A percentile compares a stretch with the other conserved stretches of the same genome.
Conservation (phyloP, 2,329 filamentous ascomycete species). For the Penicillium aurantiogriseum region DNA sequence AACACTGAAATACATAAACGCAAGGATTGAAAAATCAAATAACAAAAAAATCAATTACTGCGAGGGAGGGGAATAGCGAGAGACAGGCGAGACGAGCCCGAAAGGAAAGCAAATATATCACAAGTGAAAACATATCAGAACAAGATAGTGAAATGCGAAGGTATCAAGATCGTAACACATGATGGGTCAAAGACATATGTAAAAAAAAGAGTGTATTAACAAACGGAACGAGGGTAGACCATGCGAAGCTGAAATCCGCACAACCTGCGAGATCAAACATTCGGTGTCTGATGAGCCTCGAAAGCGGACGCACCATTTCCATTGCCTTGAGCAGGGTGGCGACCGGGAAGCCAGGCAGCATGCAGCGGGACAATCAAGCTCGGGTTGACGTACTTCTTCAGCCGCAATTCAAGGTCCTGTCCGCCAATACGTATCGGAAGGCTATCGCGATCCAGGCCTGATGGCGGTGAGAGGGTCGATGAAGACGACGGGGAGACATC, state of each 20-base stretch:
- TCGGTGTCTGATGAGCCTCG: constrained; percentile 18
- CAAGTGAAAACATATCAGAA: constrained; percentile 2
- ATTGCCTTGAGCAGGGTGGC: constrained; percentile 15
- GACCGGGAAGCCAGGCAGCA: constrained; percentile 45
- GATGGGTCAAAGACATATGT: constrained; percentile 3
- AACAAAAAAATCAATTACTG: neutral
- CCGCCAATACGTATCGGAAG: constrained; percentile 43
- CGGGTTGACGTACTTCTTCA: constrained; percentile 50
- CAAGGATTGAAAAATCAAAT: neutral
- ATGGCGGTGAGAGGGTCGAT: constrained; percentile 41
- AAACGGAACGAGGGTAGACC: neutral
- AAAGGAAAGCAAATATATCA: neutral
- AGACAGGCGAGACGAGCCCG: neutral
- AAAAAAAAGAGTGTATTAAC: neutral
- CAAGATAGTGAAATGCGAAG: constrained; percentile 10
- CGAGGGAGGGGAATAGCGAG: neutral
- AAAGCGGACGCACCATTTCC: constrained; percentile 21
- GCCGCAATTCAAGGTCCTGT: constrained; percentile 38
- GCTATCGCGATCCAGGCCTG: constrained; percentile 45
- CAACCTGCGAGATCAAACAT: constrained; percentile 3
- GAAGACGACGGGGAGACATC: constrained; percentile 39
- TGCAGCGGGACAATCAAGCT: constrained; percentile 46
- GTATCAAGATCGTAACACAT: constrained; percentile 26
- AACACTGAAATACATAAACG: neutral
- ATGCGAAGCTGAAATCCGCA: neutral